Evolutionary conservation across 176 grass and related monocot genomes (phyloP).

Genomic region (Olyra latifolia): DNA sequence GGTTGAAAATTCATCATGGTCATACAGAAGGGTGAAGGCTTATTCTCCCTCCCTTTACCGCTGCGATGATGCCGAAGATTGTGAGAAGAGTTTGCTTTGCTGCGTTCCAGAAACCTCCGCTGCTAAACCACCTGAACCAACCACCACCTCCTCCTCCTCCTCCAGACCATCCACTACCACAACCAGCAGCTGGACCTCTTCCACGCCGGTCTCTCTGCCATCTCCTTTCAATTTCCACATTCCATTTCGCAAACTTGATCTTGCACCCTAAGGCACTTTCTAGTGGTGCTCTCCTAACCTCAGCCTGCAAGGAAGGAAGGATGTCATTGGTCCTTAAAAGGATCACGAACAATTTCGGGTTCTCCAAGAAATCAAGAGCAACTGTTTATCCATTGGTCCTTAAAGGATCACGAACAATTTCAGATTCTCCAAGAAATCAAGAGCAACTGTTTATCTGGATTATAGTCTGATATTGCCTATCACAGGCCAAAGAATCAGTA

Average conservation of each 20-base stretch:
- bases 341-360: not conserved
- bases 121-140: slow-evolving; percentile 72
- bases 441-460: not conserved
- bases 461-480: not conserved
- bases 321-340: not conserved
- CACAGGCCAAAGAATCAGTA: not conserved
- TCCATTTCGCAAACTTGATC: slow-evolving; percentile 47
- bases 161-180: slow-evolving; percentile 57
- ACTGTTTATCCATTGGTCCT: not conserved
- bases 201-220: slow-evolving; percentile 20
- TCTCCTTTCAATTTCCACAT: slow-evolving; percentile 36
- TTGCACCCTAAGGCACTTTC: slow-evolving; percentile 52
- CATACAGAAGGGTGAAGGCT: not conserved
- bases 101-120: slow-evolving; percentile 71
- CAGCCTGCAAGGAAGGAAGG: slow-evolving; percentile 31
- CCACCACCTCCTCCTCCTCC: slow-evolving; percentile 53
- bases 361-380: not conserved
- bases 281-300: slow-evolving; percentile 50
- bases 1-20: not conserved
- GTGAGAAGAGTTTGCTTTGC: slow-evolving; percentile 59
- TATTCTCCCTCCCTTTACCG: slow-evolving; percentile 20
- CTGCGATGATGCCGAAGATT: slow-evolving; percentile 55
- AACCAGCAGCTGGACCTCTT: slow-evolving; percentile 36
- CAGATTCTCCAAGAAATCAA: not conserved
- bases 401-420: not conserved